Evolutionary conservation across 1,284 basidiomycete genomes (phyloP), one percentile per base, ranked within the genome.

Genomic region (Gomphus bonarii): DNA sequence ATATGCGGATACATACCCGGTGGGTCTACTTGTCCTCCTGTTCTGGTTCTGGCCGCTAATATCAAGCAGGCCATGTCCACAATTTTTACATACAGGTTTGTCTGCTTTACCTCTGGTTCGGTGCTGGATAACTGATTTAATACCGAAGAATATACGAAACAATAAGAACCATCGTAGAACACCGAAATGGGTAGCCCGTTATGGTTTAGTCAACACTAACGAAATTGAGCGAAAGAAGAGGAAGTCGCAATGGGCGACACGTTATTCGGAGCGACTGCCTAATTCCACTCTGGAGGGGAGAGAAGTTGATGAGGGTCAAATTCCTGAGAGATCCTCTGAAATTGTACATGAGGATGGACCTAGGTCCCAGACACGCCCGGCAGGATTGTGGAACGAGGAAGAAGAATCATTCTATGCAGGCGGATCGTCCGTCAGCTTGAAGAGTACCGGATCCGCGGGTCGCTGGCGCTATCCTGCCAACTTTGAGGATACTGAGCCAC

Each of bases 161-260:
- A 97, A 97, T 77, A 91, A 94, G 75, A 95, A 84, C 65, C 79
- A 88, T 66, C 77, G 80, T 30, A 85, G 95, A 58, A 97, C 94
- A 22, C 95, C 95, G 16, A 93, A 95, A 68, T 98, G 95, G 95
- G 90, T 88, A 0, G 78, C 91, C 69, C 82, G 85, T 60, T 91
- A 90, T 67, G 93, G 93, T 36, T 84, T 97, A 50, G 82, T 97
- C 63, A 81, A 94, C 67, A 84, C 80, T 30, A 74, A 81, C 22
- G 82, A 85, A 63, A 83, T 88, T 65, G 78, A 82, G 64, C 85
- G 91, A 66, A 84, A 85, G 60, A 78, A 85, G 64, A 80, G 78
- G 59, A 87, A 86, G 67, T 89, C 84, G 50, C 87, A 91, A 65
- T 97, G 93, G 93, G 86, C 91, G 4, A 74, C 73, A 58, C 84